phyloP scores from a whole-genome alignment of 805 yeast species.

The Yarrowia deformans region DNA sequence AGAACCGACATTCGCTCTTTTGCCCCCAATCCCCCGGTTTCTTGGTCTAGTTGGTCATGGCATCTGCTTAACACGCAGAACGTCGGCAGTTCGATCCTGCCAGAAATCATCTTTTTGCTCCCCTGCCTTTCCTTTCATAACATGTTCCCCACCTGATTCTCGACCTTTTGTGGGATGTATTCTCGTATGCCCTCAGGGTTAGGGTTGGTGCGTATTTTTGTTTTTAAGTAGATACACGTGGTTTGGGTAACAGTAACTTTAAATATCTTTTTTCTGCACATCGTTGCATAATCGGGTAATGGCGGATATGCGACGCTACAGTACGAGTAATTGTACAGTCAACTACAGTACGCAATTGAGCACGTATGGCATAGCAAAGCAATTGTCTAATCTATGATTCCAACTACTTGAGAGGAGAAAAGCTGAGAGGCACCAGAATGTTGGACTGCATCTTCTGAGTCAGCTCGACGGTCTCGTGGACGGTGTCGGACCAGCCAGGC shows the following conservation, averaged over 20 bases:
- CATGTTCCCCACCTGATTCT: too few relatives aligned
- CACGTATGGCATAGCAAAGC: too few relatives aligned
- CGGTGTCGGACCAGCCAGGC: conserved; percentile 57
- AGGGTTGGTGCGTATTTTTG: not conserved
- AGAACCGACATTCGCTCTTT: too few relatives aligned
- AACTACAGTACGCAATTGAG: too few relatives aligned
- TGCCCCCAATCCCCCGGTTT: not conserved
- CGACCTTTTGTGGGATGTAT: too few relatives aligned
- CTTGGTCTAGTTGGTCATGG: conserved; percentile 85
- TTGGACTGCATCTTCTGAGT: conserved; percentile 52
- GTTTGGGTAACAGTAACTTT: too few relatives aligned
- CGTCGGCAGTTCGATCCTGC: conserved; percentile 99
- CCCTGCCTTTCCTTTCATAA: too few relatives aligned
- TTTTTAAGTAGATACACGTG: too few relatives aligned
- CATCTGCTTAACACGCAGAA: conserved; percentile 99
- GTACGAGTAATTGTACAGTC: too few relatives aligned
- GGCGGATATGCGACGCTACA: conserved; percentile 2
- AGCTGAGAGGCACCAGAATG: conserved; percentile 53
- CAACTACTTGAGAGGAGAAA: conserved; percentile 52
- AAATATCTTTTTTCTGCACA: not conserved
- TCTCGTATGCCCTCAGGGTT: not conserved
- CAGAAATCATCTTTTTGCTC: conserved; percentile 34
- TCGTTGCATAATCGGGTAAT: conserved; percentile 25
- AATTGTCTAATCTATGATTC: not conserved
- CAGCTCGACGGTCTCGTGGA: conserved; percentile 54